Evolutionary conservation across 2,329 filamentous ascomycete genomes (phyloP).

Genomic region (Colletotrichum sp.): DNA sequence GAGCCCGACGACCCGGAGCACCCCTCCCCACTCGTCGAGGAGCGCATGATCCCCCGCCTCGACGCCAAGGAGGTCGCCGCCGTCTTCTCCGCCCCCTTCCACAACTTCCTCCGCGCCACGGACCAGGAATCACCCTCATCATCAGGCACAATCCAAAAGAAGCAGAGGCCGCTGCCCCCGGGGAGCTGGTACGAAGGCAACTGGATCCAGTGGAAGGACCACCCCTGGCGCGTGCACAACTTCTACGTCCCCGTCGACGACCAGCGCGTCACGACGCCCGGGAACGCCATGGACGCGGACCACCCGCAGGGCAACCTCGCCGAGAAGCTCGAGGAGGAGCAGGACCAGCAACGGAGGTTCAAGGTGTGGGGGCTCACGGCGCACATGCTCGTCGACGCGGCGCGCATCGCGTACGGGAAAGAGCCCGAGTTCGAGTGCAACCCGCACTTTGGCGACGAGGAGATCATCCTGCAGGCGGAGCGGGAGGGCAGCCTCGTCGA

Average conservation of each 20-base stretch:
- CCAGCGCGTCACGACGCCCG: constrained; percentile 70
- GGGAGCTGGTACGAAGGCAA: constrained; percentile 84
- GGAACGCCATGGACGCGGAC: constrained; percentile 26
- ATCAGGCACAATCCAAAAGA: background rate
- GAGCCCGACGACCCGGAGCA: constrained; percentile 27
- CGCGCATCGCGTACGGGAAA: constrained; percentile 80
- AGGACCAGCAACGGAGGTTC: constrained; percentile 50
- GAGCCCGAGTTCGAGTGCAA: constrained; percentile 84
- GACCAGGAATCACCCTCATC: constrained; percentile 53
- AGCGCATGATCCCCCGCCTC: constrained; percentile 77
- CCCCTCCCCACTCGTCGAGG: constrained; percentile 58
- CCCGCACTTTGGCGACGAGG: constrained; percentile 56
- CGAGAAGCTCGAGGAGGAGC: constrained; percentile 50
- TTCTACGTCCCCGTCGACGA: constrained; percentile 85
- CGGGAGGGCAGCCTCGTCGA: constrained; percentile 50
- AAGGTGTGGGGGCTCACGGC: constrained; percentile 97
- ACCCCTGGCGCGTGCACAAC: constrained; percentile 86
- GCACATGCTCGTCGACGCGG: constrained; percentile 86
- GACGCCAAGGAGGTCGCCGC: constrained; percentile 92
- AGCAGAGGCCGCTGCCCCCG: constrained; percentile 43
- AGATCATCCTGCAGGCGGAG: constrained; percentile 51
- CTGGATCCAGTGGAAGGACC: constrained; percentile 82
- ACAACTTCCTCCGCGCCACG: constrained; percentile 73
- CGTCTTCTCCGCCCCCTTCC: constrained; percentile 89
- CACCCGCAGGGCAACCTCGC: constrained; percentile 49